Conservation (phyloP, 1,284 basidiomycete genomes). For the Pterulicium gracile region DNA sequence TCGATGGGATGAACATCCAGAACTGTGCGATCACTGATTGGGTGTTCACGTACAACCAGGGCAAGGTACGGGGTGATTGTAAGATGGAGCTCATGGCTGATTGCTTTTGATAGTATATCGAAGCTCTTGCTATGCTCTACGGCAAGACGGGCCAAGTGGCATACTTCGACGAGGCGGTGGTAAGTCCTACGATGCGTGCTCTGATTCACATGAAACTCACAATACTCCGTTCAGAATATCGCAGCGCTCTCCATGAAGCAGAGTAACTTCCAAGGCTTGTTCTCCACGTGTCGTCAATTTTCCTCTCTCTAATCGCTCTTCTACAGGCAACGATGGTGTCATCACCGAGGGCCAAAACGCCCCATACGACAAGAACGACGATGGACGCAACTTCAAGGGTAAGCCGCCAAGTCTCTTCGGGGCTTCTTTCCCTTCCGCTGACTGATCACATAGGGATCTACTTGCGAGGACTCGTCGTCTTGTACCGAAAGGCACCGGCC, state of each 20-base stretch:
- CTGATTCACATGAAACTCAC: not conserved
- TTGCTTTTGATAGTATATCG: not conserved
- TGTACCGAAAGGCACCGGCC: not conserved
- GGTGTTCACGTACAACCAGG: slow-evolving; percentile 1
- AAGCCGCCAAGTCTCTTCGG: too few relatives aligned
- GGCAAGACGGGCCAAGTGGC: not conserved
- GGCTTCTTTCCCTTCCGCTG: too few relatives aligned
- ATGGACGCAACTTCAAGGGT: not conserved
- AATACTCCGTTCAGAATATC: not conserved
- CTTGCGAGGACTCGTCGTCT: not conserved
- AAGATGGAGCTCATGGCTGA: not conserved
- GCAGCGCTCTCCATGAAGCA: not conserved
- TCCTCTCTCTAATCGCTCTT: not conserved
- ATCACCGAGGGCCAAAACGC: slow-evolving; percentile 1
- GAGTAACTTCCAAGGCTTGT: not conserved
- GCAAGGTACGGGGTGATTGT: not conserved
- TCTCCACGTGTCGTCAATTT: not conserved
- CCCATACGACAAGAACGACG: slow-evolving; percentile 1
- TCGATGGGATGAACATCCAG: slow-evolving; percentile 1
- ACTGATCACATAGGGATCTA: not conserved
- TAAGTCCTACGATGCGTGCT: not conserved
- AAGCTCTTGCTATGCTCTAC: not conserved
- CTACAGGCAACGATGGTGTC: not conserved
- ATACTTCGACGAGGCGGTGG: not conserved
- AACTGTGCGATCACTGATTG: not conserved